Conservation (phyloP, 1,284 basidiomycete species). For the Sanghuangporus baumii region DNA sequence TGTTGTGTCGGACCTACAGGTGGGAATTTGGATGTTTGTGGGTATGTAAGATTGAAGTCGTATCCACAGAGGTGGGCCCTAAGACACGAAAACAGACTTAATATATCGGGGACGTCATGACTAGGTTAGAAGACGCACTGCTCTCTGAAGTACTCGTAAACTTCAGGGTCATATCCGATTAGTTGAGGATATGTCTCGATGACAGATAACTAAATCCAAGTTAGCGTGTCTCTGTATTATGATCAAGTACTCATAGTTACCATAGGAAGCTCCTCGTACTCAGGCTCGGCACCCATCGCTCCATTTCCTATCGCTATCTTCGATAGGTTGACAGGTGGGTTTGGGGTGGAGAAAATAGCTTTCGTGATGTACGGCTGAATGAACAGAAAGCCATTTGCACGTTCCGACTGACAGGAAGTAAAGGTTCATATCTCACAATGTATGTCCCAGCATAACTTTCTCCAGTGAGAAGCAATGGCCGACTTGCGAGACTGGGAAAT, state of each 20-base stretch:
- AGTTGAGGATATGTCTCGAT: slow-evolving; percentile 70
- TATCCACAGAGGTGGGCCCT: slow-evolving; percentile 60
- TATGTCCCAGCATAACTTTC: slow-evolving; percentile 66
- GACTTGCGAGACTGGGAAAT: slow-evolving; percentile 54
- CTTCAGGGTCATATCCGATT: slow-evolving; percentile 60
- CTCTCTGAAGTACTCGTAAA: slow-evolving; percentile 60
- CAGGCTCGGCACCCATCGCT: slow-evolving; percentile 41
- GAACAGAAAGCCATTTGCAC: not conserved
- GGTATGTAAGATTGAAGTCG: slow-evolving; percentile 65
- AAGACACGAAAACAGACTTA: not conserved
- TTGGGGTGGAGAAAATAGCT: slow-evolving; percentile 52
- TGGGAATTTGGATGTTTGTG: slow-evolving; percentile 52
- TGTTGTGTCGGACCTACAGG: slow-evolving; percentile 23
- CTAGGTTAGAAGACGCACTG: slow-evolving; percentile 40
- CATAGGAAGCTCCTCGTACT: slow-evolving; percentile 47
- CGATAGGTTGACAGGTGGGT: slow-evolving; percentile 63
- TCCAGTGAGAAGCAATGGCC: slow-evolving; percentile 57
- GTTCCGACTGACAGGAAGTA: slow-evolving; percentile 34
- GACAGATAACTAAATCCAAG: slow-evolving; percentile 38
- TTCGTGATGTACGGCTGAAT: slow-evolving; percentile 67
- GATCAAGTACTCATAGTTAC: slow-evolving; percentile 28
- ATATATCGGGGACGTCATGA: not conserved
- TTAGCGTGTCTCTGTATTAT: not conserved
- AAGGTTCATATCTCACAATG: slow-evolving; percentile 38
- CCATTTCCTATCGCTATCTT: slow-evolving; percentile 71